Evolutionary conservation across 78 protist genomes (phyloP), one percentile per base, ranked within the genome.

Genomic region (Dictyostelium citrinum): DNA sequence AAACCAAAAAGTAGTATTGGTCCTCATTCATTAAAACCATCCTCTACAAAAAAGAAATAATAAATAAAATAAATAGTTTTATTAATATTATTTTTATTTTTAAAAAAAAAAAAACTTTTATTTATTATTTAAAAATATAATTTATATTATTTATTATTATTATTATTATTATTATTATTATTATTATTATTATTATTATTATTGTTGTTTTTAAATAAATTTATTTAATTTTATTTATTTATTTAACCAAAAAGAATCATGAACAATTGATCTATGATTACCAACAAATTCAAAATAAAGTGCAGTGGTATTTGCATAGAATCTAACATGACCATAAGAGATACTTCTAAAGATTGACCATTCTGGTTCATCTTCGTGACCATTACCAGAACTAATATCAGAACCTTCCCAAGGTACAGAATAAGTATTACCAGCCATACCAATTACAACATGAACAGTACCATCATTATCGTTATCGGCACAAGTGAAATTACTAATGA

Each of bases 381-480:
- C 90, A 45, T 77, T 51, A n/a, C 90, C 95, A 22, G 83, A 46
- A 17, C 20, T 22, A 9, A 80, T 27, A 35, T 80, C 84, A 35
- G 31, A 12, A 0, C 60, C 74, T 6, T 39, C 64, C 93, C 93
- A 88, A 5, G 81, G 82, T 17, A 45, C 81, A 22, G 27, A 20
- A 24, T 64, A 90, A 22, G 82, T 81, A 33, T 77, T 81, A 41
- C 95, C 95, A n/a, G 90, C 81, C 79, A 70, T 90, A 45, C 95
- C 95, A 71, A 90, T 64, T 11, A 90, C 35, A 22, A 92, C 91
- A n/a, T 92, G 90, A n/a, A 92, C 96, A 9, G 96, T 83, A 11
- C 88, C 96, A 46, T 81, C 90, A 37, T 79, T 84, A 46, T 81
- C 96, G 11, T 43, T 37, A 22, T 70, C n/a, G 2, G 84, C 91